Conservation (phyloP, 2,329 filamentous ascomycete genomes). For the Bipolaris zeicola region DNA sequence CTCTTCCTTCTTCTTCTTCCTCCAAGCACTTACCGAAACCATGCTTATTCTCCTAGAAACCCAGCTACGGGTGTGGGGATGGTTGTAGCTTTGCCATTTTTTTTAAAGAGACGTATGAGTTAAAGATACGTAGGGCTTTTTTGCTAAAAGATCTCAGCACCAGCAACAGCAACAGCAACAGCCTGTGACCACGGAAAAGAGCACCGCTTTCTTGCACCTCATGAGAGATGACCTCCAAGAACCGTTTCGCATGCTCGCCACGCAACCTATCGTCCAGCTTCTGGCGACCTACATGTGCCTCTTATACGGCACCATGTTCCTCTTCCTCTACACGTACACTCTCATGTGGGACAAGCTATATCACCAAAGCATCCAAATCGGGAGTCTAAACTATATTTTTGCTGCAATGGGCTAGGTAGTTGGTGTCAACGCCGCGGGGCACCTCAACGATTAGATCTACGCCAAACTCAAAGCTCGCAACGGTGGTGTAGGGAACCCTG, state of each 20-base stretch:
- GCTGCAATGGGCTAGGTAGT: neutral
- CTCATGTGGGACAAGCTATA: neutral
- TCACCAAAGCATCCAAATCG: slow-evolving; percentile 7
- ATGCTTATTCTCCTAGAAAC: neutral
- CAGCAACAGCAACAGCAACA: neutral
- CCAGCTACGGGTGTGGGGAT: neutral
- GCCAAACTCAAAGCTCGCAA: neutral
- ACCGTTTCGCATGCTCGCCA: neutral
- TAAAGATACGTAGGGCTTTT: neutral
- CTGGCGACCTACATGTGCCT: neutral
- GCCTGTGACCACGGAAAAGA: neutral
- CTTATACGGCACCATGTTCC: neutral
- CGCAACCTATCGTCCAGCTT: neutral
- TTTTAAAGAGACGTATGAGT: neutral
- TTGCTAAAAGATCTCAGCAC: neutral
- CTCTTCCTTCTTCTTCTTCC: neutral
- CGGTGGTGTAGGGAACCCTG: neutral
- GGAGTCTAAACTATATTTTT: neutral
- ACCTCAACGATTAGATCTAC: neutral
- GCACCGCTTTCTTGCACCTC: neutral
- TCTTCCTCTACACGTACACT: neutral
- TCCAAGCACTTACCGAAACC: neutral
- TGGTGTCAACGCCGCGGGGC: neutral
- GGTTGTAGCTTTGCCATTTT: neutral
- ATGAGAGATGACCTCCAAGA: neutral